Conservation (phyloP, 208 protist genomes). For the Giardia duodenalis region DNA sequence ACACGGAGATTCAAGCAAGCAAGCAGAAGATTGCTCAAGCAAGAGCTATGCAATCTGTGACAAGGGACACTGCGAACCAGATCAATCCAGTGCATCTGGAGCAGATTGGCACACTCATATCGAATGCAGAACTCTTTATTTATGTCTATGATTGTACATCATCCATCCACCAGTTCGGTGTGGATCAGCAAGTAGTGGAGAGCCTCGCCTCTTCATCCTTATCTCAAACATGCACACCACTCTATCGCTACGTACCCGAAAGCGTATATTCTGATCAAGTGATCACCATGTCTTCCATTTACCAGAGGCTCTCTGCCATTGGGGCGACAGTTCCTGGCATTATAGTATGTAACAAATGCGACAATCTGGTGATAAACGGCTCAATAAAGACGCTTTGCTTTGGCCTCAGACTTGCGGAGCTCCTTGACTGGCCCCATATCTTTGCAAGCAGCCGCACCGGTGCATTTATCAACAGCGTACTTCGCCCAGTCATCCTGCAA, state of each 20-base stretch:
- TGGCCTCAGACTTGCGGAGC: background rate
- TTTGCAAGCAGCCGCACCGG: background rate
- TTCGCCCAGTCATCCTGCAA: background rate
- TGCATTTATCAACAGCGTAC: background rate
- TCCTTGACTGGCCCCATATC: background rate
- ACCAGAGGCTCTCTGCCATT: background rate
- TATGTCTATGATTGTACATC: slow-evolving; percentile 5
- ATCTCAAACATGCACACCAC: background rate
- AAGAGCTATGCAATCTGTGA: too few relatives aligned
- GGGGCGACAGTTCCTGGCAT: background rate
- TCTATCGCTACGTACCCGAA: background rate
- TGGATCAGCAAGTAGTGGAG: too few relatives aligned
- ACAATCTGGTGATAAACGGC: background rate
- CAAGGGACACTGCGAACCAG: too few relatives aligned
- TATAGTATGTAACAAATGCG: background rate
- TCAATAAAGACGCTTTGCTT: background rate
- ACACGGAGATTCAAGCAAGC: too few relatives aligned
- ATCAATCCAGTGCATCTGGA: background rate
- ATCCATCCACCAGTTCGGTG: background rate
- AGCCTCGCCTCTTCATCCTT: background rate
- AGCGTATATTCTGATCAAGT: background rate
- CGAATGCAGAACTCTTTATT: background rate
- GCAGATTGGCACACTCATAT: background rate
- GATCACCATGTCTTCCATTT: background rate
- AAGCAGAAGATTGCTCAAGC: too few relatives aligned